Conservation (phyloP, 2,329 filamentous ascomycete species). For the Fusarium globosum region DNA sequence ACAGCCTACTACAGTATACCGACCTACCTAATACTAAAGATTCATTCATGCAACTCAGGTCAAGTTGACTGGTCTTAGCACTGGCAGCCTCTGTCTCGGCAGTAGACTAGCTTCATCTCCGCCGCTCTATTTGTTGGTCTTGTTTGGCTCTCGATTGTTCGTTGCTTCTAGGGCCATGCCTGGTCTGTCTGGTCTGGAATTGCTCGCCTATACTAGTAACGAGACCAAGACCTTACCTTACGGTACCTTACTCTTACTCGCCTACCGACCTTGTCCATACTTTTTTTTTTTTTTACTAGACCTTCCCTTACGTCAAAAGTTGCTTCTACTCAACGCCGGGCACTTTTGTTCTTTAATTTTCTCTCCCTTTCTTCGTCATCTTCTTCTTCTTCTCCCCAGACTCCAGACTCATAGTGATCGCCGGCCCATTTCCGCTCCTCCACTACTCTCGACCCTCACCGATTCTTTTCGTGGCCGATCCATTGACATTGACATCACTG, state of each 20-base stretch:
- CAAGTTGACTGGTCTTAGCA: slow-evolving; percentile 29
- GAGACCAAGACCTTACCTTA: background rate
- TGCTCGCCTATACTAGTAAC: slow-evolving; percentile 12
- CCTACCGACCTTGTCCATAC: background rate
- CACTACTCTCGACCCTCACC: slow-evolving; percentile 29
- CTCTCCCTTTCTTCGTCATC: slow-evolving; percentile 9
- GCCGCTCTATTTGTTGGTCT: slow-evolving; percentile 20
- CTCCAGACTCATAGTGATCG: slow-evolving; percentile 21
- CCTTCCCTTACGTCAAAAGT: slow-evolving; percentile 26
- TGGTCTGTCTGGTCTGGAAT: slow-evolving; percentile 22
- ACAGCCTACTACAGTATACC: slow-evolving; percentile 2
- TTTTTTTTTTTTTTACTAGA: slow-evolving; percentile 2
- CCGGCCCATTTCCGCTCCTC: slow-evolving; percentile 31
- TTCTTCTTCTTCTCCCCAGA: slow-evolving; percentile 14
- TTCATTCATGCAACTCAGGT: background rate
- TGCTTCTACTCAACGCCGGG: slow-evolving; percentile 14
- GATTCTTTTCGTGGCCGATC: slow-evolving; percentile 35
- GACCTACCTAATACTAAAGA: background rate
- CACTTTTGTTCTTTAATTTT: slow-evolving; percentile 7
- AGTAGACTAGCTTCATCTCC: slow-evolving; percentile 40
- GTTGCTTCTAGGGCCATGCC: slow-evolving; percentile 29
- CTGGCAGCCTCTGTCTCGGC: slow-evolving; percentile 29
- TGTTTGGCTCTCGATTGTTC: slow-evolving; percentile 22
- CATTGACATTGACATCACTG: slow-evolving; percentile 38
- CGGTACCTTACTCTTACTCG: slow-evolving; percentile 3